Conservation (phyloP, 2,329 filamentous ascomycete genomes). For the Xylariaceae sp. region DNA sequence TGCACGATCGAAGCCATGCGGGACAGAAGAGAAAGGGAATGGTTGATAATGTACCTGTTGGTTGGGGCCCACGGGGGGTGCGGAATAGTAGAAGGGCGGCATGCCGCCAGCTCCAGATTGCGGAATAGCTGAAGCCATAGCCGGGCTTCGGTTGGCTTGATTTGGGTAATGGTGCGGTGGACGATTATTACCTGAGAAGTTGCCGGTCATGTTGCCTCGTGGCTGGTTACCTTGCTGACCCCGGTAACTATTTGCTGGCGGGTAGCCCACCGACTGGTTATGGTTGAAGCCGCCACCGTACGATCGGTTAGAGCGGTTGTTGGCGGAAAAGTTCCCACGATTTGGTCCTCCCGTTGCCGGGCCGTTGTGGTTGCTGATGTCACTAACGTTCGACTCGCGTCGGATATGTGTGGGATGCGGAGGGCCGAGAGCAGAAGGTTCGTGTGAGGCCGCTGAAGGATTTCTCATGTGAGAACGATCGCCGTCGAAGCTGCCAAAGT, state of each 20-base stretch:
- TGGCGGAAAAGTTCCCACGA: constrained; percentile 49
- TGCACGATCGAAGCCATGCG: constrained; percentile 30
- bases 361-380: constrained; percentile 59
- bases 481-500: constrained; percentile 78
- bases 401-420: constrained; percentile 71
- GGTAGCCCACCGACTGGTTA: constrained; percentile 40
- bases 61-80: constrained; percentile 53
- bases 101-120: constrained; percentile 54
- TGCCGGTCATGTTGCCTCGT: constrained; percentile 43
- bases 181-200: constrained; percentile 41
- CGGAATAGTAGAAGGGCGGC: constrained; percentile 57
- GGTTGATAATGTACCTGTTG: constrained; percentile 54
- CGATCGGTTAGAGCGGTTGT: constrained; percentile 44
- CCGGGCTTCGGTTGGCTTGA: constrained; percentile 43
- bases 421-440: constrained; percentile 53
- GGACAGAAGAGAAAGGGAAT: constrained; percentile 38
- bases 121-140: constrained; percentile 55
- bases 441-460: constrained; percentile 56
- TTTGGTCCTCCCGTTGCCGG: constrained; percentile 44
- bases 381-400: constrained; percentile 76
- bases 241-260: constrained; percentile 36
- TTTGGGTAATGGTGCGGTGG: constrained; percentile 30
- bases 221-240: constrained; percentile 40
- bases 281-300: constrained; percentile 46
- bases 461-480: constrained; percentile 67